phyloP scores from a whole-genome alignment of 306 rosid genomes.

The Benincasa hispida region DNA sequence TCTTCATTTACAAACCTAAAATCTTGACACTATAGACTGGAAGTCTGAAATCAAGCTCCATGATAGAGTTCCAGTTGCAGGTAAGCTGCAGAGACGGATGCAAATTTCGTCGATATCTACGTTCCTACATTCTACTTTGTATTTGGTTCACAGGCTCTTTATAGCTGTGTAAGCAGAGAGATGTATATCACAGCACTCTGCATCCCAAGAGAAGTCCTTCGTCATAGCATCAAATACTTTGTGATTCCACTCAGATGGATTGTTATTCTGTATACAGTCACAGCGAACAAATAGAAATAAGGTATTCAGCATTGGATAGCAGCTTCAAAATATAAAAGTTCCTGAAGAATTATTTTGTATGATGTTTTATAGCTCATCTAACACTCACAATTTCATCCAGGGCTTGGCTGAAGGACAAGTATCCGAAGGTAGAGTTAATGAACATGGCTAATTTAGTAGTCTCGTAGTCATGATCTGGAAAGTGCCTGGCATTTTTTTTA shows the following conservation, averaged over 20 bases:
- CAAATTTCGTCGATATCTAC: not conserved
- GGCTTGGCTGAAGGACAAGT: conserved; percentile 46
- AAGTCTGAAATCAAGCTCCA: not conserved
- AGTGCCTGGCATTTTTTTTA: conserved; percentile 21
- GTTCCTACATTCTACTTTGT: not conserved
- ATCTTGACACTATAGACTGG: not conserved
- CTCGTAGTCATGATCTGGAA: conserved; percentile 29
- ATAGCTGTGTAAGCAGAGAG: conserved; percentile 49
- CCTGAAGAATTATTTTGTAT: not conserved
- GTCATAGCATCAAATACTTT: conserved; percentile 55
- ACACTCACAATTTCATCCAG: conserved; percentile 61
- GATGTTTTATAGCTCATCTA: conserved; percentile 1
- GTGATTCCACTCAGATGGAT: conserved; percentile 43
- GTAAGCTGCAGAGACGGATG: not conserved
- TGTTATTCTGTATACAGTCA: conserved; percentile 31
- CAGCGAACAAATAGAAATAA: not conserved
- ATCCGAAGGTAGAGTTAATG: conserved; percentile 46
- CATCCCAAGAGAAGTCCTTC: conserved; percentile 84
- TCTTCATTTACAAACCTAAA: conserved; percentile 1
- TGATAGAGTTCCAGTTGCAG: not conserved
- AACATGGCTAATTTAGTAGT: conserved; percentile 40
- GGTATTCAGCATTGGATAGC: not conserved
- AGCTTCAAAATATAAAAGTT: not conserved
- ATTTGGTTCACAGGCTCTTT: conserved; percentile 26
- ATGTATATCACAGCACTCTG: conserved; percentile 70